Percentiles rank a stretch among this genome's conserved stretches.
Conservation (phyloP, 345 rosid species). For the Brassica rapa region DNA sequence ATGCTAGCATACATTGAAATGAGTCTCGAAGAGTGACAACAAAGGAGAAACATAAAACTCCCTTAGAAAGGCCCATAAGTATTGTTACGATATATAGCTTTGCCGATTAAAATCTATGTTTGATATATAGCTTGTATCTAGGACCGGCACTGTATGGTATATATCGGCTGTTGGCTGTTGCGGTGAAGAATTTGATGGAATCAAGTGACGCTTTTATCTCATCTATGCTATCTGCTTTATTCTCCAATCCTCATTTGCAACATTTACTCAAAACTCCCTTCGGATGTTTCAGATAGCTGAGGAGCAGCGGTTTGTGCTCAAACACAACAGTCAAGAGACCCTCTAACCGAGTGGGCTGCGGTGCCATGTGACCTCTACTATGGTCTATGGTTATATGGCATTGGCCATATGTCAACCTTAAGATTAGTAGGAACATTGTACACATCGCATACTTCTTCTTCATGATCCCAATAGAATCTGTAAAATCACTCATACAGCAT, state of each 20-base stretch:
- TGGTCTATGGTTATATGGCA: slow-evolving; percentile 49
- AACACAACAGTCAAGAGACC: slow-evolving; percentile 82
- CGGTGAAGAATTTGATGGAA: slow-evolving; percentile 72
- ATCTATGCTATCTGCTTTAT: not conserved
- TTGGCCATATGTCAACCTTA: slow-evolving; percentile 70
- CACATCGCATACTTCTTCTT: slow-evolving; percentile 80
- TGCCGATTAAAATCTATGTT: too few relatives aligned
- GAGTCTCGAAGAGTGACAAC: too few relatives aligned
- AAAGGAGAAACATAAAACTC: too few relatives aligned
- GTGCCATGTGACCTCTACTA: slow-evolving; percentile 50
- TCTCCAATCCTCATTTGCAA: not conserved
- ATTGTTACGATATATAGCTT: too few relatives aligned
- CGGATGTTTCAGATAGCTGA: not conserved
- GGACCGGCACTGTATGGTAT: too few relatives aligned
- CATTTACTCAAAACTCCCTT: not conserved
- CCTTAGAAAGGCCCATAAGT: too few relatives aligned
- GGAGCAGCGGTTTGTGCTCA: slow-evolving; percentile 89
- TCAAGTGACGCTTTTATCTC: slow-evolving; percentile 47
- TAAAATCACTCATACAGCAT: not conserved
- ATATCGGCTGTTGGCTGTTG: slow-evolving; percentile 49
- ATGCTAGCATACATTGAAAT: too few relatives aligned
- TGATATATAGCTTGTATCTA: too few relatives aligned
- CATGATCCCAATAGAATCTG: slow-evolving; percentile 47
- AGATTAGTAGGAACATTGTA: slow-evolving; percentile 66
- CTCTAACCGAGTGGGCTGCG: slow-evolving; percentile 89